Conservation (phyloP, 1,139 yeast genomes). For the Yueomyces sp. region DNA sequence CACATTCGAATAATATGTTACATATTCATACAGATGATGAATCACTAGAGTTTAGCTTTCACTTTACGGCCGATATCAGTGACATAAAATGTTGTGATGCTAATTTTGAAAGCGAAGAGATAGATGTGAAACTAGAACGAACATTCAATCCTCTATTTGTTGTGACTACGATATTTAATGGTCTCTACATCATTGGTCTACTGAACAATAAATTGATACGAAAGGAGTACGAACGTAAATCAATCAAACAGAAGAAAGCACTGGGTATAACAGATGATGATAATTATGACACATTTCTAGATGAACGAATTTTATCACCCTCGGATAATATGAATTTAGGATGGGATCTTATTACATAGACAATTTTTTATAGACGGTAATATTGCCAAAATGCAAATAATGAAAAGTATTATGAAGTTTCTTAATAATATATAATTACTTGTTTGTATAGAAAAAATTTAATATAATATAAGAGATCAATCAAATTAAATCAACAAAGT, state of each 20-base stretch:
- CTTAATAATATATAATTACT: no score
- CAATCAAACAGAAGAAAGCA: not conserved
- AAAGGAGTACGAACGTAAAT: not conserved
- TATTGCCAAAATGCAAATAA: no score
- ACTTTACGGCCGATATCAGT: constrained; percentile 27
- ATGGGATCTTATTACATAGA: not conserved
- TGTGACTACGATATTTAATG: not conserved
- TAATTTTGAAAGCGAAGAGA: no score
- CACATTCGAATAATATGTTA: not conserved
- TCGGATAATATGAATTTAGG: not conserved
- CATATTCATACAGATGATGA: not conserved
- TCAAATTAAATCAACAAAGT: constrained; percentile 70
- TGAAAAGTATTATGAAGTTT: no score
- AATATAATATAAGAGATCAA: no score
- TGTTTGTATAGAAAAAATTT: no score
- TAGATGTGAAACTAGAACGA: no score
- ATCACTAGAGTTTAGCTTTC: not conserved
- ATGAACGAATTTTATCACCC: not conserved
- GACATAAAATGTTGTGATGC: not conserved
- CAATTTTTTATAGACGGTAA: no score
- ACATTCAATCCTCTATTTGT: no score
- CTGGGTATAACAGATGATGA: not conserved
- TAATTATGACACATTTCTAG: not conserved
- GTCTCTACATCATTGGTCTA: not conserved
- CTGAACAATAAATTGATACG: not conserved